Percentiles rank a stretch among this genome's conserved stretches.
These are phyloP conservation scores for Phytophthora agathidicida DNA, from an alignment of 352 stramenopile genomes.

Conservation along the genomic window DNA sequence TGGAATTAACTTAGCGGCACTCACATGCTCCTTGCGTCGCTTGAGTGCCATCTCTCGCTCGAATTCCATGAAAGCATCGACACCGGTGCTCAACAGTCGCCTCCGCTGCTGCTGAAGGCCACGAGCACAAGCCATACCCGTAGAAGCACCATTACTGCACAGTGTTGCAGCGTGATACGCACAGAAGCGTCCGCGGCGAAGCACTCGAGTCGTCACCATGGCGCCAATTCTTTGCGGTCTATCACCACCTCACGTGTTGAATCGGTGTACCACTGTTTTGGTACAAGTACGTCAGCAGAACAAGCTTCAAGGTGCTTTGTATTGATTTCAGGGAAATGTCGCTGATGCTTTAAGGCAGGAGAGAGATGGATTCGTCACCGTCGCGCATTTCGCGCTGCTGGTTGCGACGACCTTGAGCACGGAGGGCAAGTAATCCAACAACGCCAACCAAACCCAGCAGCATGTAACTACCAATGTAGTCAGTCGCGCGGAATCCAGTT, in stretches of 20 bases:
- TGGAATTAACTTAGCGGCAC: conserved; percentile 5
- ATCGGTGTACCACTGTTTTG: conserved; percentile 15
- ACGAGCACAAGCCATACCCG: not conserved
- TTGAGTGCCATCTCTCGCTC: conserved; percentile 84
- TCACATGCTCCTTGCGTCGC: conserved; percentile 45
- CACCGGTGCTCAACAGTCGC: conserved; percentile 42
- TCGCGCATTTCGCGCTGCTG: conserved; percentile 5
- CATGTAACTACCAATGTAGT: conserved; percentile 63
- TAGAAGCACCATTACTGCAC: not conserved
- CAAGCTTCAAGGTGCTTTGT: not conserved
- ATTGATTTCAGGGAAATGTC: too few species aligned
- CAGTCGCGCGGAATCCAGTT: conserved; percentile 25
- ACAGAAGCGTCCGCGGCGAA: conserved; percentile 26
- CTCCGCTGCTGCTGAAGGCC: conserved; percentile 19
- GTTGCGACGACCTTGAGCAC: conserved; percentile 40
- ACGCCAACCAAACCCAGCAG: conserved; percentile 66
- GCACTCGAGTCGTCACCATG: conserved; percentile 31
- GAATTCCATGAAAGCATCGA: conserved; percentile 89
- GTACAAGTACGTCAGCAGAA: conserved; percentile 26
- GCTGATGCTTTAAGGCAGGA: conserved; percentile 39
- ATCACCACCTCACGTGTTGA: conserved; percentile 14
- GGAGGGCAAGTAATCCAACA: conserved; percentile 52
- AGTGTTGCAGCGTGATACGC: conserved; percentile 11
- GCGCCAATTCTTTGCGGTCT: not conserved
- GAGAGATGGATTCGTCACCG: conserved; percentile 28